Base-by-base conservation (phyloP, 1,284 basidiomycete species). In the Ustilago loliicola region DNA sequence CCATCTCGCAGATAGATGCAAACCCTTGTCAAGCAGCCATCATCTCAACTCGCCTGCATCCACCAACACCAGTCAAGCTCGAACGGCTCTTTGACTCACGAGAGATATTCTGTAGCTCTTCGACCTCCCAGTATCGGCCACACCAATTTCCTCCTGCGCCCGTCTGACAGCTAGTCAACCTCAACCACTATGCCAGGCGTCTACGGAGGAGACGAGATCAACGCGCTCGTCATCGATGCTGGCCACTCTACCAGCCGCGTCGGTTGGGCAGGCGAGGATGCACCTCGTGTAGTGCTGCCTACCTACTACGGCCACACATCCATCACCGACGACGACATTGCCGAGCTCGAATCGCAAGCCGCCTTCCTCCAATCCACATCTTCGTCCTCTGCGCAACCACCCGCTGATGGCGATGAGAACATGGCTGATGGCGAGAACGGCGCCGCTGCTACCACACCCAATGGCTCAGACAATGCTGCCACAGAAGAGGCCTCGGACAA, bases 201-300 rank as follows among this genome's bases (percentile, higher is more conserved):
- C 51, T 86, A 85, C 64, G 85, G 85, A 61, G 85, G 85, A 52
- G 94, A 95, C 86, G 94, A 96, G 88, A 95, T 99, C 53, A 94
- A 95, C 57, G 97, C 96, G 25, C 89, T 99, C 63, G 97, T 99
- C 42, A 88, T 99, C 62, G 97, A 99, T 88, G 93, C 98, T 84
- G 97, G 97, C 54, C 90, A 93, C 42, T 93, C 93, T 54, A 93
- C 94, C 21, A 89, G 95, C 68, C 92, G 96, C 83, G 95, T 94
- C 25, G 97, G 97, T 73, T 87, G 76, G 80, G 96, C 97, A 19
- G 97, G 97, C 57, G 96, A 99, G 87, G 97, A 99, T 85, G 91
- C 93, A 17, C 97, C 97, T 32, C 95, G 95, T 87, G 92, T 93
- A 29, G 91, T 98, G 72, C 91, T 97, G 70, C 94, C 97, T 1